Conservation (phyloP, 768 basidiomycete species). For the Megacollybia marginata region DNA sequence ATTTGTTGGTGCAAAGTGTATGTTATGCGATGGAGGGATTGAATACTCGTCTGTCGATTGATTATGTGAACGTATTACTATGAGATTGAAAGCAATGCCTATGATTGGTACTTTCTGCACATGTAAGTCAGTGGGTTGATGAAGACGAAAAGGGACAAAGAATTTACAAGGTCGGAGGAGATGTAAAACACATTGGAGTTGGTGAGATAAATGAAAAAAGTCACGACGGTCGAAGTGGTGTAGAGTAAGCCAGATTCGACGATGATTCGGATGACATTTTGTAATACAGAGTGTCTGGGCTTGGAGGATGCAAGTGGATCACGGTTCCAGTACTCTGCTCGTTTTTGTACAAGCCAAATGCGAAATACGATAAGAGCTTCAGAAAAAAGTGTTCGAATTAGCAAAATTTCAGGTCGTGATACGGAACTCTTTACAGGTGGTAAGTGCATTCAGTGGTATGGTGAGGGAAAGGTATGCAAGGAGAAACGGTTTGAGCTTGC, state of each 20-base stretch:
- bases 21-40: too few species aligned
- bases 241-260: conserved; percentile 35
- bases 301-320: not conserved
- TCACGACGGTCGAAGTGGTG: conserved; percentile 25
- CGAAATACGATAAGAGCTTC: conserved; percentile 30
- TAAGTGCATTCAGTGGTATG: conserved; percentile 20
- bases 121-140: too few species aligned
- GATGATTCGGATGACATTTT: conserved; percentile 22
- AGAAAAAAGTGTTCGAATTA: conserved; percentile 16
- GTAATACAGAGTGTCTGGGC: conserved; percentile 11
- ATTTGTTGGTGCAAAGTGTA: too few species aligned
- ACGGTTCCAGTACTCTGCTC: conserved; percentile 9
- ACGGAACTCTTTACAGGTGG: too few species aligned
- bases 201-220: conserved; percentile 26
- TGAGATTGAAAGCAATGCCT: too few species aligned
- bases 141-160: too few species aligned
- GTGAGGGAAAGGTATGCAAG: conserved; percentile 28
- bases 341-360: conserved; percentile 24
- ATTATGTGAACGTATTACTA: too few species aligned
- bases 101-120: too few species aligned
- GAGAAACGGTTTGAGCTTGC: conserved; percentile 27
- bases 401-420: too few species aligned
- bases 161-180: too few species aligned
- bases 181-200: conserved; percentile 21
- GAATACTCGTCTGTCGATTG: too few species aligned